A percentile compares a stretch with the other conserved stretches of the same genome.
phyloP scores from a whole-genome alignment of 1,284 basidiomycete genomes.

The Papiliotrema fonsecae region DNA sequence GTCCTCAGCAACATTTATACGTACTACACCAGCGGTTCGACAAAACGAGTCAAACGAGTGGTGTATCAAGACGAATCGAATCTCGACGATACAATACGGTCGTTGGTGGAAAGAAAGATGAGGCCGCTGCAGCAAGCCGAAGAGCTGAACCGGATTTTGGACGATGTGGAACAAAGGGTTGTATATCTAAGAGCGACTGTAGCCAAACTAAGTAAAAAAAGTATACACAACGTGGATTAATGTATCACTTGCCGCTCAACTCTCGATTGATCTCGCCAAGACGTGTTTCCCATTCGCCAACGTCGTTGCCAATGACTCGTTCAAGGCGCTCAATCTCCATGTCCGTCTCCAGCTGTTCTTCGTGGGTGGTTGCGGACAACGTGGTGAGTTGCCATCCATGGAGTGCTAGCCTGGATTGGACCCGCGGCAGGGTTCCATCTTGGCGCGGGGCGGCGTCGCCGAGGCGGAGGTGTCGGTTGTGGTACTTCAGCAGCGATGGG shows the following conservation, averaged over 20 bases:
- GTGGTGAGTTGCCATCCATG: constrained; percentile 44
- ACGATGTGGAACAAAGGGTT: constrained; percentile 28
- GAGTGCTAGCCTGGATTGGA: constrained; percentile 21
- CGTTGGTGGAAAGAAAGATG: constrained; percentile 10
- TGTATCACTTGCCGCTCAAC: constrained; percentile 28
- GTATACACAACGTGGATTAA: too few species aligned
- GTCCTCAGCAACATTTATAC: constrained; percentile 62
- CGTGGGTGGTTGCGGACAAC: constrained; percentile 24
- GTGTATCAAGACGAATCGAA: constrained; percentile 6
- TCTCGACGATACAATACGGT: too few species aligned
- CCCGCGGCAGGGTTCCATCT: constrained; percentile 1
- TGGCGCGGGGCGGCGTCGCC: constrained; percentile 31
- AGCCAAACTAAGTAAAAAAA: too few species aligned
- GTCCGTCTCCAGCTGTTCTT: constrained; percentile 49
- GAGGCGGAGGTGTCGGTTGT: constrained; percentile 51
- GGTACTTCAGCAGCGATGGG: constrained; percentile 53
- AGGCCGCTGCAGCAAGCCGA: constrained; percentile 23
- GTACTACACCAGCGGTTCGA: constrained; percentile 23
- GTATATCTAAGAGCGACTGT: constrained; percentile 10
- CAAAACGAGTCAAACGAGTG: constrained; percentile 12
- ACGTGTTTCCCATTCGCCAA: constrained; percentile 60
- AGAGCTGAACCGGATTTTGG: constrained; percentile 29
- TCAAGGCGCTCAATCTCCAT: constrained; percentile 44
- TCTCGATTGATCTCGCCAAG: constrained; percentile 59
- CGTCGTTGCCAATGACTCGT: constrained; percentile 53